A percentile compares a stretch with the other conserved stretches of the same genome.
Conservation (phyloP, 2,329 filamentous ascomycete species). For the Pestalotiopsis sp. region DNA sequence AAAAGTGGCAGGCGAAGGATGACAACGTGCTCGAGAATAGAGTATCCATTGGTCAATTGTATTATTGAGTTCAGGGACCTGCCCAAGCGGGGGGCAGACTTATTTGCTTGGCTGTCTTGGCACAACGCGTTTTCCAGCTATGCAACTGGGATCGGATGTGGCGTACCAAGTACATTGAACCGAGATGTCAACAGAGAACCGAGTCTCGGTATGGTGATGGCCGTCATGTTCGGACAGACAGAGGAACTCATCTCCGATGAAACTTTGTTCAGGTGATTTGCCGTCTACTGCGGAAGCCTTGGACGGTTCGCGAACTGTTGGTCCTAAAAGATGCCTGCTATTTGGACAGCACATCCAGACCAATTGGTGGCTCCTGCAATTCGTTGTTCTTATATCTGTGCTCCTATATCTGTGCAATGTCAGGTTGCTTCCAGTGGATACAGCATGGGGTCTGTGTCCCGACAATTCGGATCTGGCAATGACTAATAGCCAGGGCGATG, state of each 20-base stretch:
- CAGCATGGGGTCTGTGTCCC: background rate
- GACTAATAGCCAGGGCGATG: background rate
- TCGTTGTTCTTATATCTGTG: background rate
- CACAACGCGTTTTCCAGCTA: background rate
- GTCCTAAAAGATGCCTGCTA: too few relatives aligned
- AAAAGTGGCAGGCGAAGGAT: background rate
- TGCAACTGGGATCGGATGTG: background rate
- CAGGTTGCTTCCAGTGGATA: background rate
- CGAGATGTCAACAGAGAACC: background rate
- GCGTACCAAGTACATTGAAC: background rate
- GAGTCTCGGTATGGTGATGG: background rate
- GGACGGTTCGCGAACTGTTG: too few relatives aligned
- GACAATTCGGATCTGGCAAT: background rate
- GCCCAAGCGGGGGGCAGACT: constrained; percentile 3
- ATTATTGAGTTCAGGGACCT: background rate
- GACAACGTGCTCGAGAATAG: background rate
- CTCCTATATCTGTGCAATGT: background rate
- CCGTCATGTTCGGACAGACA: background rate
- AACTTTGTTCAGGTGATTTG: background rate
- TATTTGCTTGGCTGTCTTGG: constrained; percentile 1
- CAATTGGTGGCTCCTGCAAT: background rate
- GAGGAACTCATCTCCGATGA: background rate
- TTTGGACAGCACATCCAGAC: background rate
- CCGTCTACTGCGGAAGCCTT: background rate
- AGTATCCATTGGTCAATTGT: background rate